Evolutionary conservation across 805 yeast species (phyloP), one percentile per base, ranked within the genome.

Genomic region (Yamadazyma nakazawae): DNA sequence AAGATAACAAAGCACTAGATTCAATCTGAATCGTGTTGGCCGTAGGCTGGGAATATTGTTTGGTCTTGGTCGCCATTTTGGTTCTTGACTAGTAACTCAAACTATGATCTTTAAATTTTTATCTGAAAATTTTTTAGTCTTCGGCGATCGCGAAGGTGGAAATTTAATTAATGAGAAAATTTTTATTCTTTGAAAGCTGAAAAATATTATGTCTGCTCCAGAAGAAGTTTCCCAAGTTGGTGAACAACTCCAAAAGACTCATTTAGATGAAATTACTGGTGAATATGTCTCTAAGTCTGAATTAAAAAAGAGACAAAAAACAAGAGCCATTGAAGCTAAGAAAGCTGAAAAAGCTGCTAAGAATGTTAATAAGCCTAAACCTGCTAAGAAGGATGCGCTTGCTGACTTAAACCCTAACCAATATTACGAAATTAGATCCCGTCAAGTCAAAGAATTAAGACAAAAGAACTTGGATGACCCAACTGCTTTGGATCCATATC

Each of bases 201-300:
- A 28, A 26, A 28, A 36, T 17, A 42, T 12, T 5, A 30, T 40
- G 36, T 40, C 43, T 31, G 28, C 26, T 19, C 28, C 17, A 32
- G 74, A 69, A 56, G 43, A 45, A 42, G 83, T 81, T 47, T 77
- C 80, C 46, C 73, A 80, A 62, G 85, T 76, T 43, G 67, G 96
- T 45, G 97, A 90, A 61, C 81, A 77, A 54, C 82, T 86, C 49
- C 85, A 85, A 64, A 86, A 87, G 65, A 68, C 82, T 40, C 85
- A 85, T 68, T 76, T 92, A 57, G 99, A 92, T 67, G 96, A 90
- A 49, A 96, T 74, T 59, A 94, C 98, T 52, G 98, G 98, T 41
- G 99, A 92, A 73, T 87, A 82, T 71, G 96, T 92, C 40, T 94
- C 98, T 63, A 92, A 92, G 76, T 79, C 94, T 52, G 99, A 92